These are phyloP conservation scores for Pyrenophora tritici-repentis DNA, from an alignment of 2,329 filamentous ascomycete genomes.

Conservation along the genomic window DNA sequence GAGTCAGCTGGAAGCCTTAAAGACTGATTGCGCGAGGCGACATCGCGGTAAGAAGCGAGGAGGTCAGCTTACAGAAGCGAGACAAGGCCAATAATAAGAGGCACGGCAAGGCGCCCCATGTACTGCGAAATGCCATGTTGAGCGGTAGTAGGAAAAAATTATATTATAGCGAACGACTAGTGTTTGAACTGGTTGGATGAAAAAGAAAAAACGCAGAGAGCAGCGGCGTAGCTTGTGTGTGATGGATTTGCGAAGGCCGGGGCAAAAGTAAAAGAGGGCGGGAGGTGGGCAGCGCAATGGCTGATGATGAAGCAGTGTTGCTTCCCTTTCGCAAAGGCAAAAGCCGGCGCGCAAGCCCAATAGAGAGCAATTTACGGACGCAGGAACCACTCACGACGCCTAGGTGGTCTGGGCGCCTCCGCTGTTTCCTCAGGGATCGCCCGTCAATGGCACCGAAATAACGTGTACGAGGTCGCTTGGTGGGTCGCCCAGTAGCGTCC, in stretches of 20 bases:
- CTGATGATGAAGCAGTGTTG: slow-evolving; percentile 16
- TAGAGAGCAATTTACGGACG: slow-evolving; percentile 13
- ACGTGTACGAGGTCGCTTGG: slow-evolving; percentile 26
- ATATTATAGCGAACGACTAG: slow-evolving; percentile 29
- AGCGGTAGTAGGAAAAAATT: slow-evolving; percentile 1
- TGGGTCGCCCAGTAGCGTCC: slow-evolving; percentile 8
- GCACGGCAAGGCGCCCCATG: slow-evolving; percentile 34
- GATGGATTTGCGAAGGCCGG: slow-evolving; percentile 10
- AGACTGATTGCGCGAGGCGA: background rate
- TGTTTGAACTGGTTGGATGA: slow-evolving; percentile 10
- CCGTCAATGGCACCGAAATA: slow-evolving; percentile 28
- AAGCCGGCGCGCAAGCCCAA: slow-evolving; percentile 17
- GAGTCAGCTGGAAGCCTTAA: slow-evolving; percentile 15
- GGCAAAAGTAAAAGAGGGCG: slow-evolving; percentile 11
- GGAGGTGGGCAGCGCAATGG: slow-evolving; percentile 10
- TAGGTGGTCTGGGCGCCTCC: slow-evolving; percentile 8
- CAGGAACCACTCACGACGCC: slow-evolving; percentile 18
- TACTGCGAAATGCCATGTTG: slow-evolving; percentile 25
- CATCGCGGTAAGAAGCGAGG: background rate
- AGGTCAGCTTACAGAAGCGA: slow-evolving; percentile 35
- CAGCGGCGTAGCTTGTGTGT: slow-evolving; percentile 16
- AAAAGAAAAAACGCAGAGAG: slow-evolving; percentile 23
- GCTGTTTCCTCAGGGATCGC: slow-evolving; percentile 13
- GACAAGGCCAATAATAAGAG: slow-evolving; percentile 37
- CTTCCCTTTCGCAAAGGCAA: slow-evolving; percentile 9